Evolutionary conservation across 176 grass and related monocot species (phyloP), one percentile per base, ranked within the genome.

Genomic region (Chloris gayana): DNA sequence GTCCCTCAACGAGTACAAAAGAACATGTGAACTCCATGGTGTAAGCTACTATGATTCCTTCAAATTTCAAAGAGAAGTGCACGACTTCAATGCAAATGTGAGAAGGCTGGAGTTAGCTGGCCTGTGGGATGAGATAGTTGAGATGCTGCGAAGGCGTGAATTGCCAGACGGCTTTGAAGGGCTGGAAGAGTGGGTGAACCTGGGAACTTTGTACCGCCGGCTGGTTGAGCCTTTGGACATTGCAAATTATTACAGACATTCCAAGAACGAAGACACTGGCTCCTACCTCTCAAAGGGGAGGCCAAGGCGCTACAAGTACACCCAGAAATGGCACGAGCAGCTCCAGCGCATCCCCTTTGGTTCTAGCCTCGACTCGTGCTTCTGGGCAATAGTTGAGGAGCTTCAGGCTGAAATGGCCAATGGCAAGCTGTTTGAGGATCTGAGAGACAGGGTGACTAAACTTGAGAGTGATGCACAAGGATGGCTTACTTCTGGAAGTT

Each of bases 151-250:
- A 69, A 89, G 90, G 56, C 74, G 73, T 70, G 90, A 98, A 31
- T 82, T 98, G 32, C 95, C 95, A 0, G 92, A 93, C 21, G 64
- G 86, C 47, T 98, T 98, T n/a, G 95, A 98, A 78, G 67, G 81
- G 4, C 84, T 84, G 13, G 63, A 78, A 75, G 92, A 93, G 30
- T 98, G 95, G 95, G 88, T 95, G 71, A 85, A 75, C 49, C 84
- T 98, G 39, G 95, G 92, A 25, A 94, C 95, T 17, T 27, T 29
- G 47, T 98, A 94, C 31, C 92, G 95, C 38, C 77, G 79, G 9
- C 60, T 98, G 54, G 95, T 98, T 13, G 95, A 98, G 81, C 95
- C 95, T 51, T 77, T 98, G 78, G 95, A 98, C 85, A 98, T 98
- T 75, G 95, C 95, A 42, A 98, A 98, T 78, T 98, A 98, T 75